Evolutionary conservation across 2,329 filamentous ascomycete genomes (phyloP).

Genomic region (Orbilia javanica): DNA sequence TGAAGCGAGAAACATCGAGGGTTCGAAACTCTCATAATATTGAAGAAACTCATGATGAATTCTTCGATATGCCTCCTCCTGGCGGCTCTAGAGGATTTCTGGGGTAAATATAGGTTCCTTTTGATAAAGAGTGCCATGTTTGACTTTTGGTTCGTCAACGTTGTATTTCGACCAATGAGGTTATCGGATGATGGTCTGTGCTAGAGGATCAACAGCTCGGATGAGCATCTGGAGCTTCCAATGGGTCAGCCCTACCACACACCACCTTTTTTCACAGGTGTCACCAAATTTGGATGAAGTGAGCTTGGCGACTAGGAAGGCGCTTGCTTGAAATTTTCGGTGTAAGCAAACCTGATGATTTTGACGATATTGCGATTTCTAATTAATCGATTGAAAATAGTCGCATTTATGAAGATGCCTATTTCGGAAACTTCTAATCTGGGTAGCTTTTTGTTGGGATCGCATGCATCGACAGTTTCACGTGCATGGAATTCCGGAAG

Average conservation of each 20-base stretch:
- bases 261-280: slow-evolving; percentile 22
- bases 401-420: slow-evolving; percentile 5
- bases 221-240: neutral
- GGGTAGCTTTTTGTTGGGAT: neutral
- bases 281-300: slow-evolving; percentile 53
- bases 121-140: slow-evolving; percentile 1
- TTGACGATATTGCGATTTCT: slow-evolving; percentile 15
- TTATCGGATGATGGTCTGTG: neutral
- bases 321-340: slow-evolving; percentile 35
- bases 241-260: slow-evolving; percentile 55
- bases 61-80: neutral
- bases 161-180: slow-evolving; percentile 26
- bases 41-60: slow-evolving; percentile 10
- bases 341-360: neutral
- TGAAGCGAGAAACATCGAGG: slow-evolving; percentile 56
- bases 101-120: neutral
- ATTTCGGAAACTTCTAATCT: slow-evolving; percentile 21
- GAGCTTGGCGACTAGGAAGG: slow-evolving; percentile 37
- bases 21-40: slow-evolving; percentile 42
- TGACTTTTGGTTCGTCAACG: neutral
- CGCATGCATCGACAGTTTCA: slow-evolving; percentile 11
- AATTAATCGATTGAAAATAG: neutral
- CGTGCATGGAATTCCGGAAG: slow-evolving; percentile 23
- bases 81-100: slow-evolving; percentile 26
- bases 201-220: neutral